Evolutionary conservation across 2,329 filamentous ascomycete genomes (phyloP), one percentile per base, ranked within the genome.

Genomic region (Penicillium sp.): DNA sequence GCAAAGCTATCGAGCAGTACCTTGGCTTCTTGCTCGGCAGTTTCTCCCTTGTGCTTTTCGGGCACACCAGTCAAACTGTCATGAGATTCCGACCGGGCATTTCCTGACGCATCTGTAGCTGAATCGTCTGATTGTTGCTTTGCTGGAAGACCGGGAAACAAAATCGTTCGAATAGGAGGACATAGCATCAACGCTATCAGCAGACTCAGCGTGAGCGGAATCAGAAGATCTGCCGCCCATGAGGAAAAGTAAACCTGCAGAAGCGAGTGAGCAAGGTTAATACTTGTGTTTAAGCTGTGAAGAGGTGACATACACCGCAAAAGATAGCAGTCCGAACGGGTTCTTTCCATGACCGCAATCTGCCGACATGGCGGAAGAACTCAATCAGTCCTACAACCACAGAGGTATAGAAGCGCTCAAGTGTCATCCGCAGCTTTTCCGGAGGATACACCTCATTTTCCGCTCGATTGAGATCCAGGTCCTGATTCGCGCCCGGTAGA

Each of bases 381-480:
- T 79, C 81, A 34, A 90, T 81, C 10, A 91, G 42, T 11, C 87
- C 82, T 44, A 93, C 83, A 8, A 88, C 77, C 1, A 95, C 85
- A 0, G 88, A 90, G 81, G 90, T 91, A 70, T 95, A 96, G 9
- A 94, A 76, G 13, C 91, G 81, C 72, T 95, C 91, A 9, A 94
- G 70, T 47, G 89, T 91, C 6, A 87, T 85, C 9, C 91, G 83
- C 49, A 95, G 76, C 73, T 94, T 94, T 65, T 94, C 90, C 0
- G 91, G 90, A 0, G 88, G 90, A 69, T 94, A 94, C 49, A 91
- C 87, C 59, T 94, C 90, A 51, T 92, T 86, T 19, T 92, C 88
- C 4, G 89, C 87, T 51, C 91, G 88, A 63, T 92, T 91, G 54
- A 95, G 81, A 69, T 95, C 91, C 36, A 95, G 75, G 19, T 86